Evolutionary conservation across 1,284 basidiomycete species (phyloP), one percentile per base, ranked within the genome.

Genomic region (Amylostereum areolatum): DNA sequence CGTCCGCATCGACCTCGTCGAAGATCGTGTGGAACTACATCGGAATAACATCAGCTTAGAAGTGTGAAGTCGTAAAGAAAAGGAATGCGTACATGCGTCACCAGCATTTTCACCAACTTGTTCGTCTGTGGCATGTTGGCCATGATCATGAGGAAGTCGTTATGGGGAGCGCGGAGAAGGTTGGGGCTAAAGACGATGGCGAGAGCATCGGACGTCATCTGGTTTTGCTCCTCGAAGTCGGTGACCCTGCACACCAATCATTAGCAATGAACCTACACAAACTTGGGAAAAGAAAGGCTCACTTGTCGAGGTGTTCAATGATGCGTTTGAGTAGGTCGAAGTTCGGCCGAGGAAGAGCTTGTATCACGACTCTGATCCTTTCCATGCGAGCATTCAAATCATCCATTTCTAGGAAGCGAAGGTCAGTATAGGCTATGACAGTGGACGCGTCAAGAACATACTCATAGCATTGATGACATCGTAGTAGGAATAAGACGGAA

Each of bases 161-260:
- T 85, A 59, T 81, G 79, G 11, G 81, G 84, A 2, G 81, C 80
- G 32, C 81, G 78, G 46, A 84, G 64, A 48, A 92, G 66, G 58
- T 89, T 89, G 2, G 88, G 89, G 52, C 86, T 87, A 64, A 91
- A 90, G 25, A 91, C 86, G 43, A 89, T 90, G 0, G 89, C 83
- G 3, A 92, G 71, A 5, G 85, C 84, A 56, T 89, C 84, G 0
- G 87, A 81, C 2, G 85, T 89, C 89, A 92, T 92, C 53, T 92
- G 86, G 58, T 92, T 92, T 44, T 83, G 76, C 51, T 89, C 86
- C 61, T 92, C 89, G 62, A 77, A 89, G 58, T 92, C 89, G 6
- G 87, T 89, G 29, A 92, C 85, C 59, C 87, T 89, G 60, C 2
- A 50, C 36, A 32, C 27, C 28, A 18, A 25, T 27, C 34, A 29